These are phyloP conservation scores for Aspergillus fumigatiaffinis DNA, from an alignment of 2,329 filamentous ascomycete genomes.

Conservation along the genomic window DNA sequence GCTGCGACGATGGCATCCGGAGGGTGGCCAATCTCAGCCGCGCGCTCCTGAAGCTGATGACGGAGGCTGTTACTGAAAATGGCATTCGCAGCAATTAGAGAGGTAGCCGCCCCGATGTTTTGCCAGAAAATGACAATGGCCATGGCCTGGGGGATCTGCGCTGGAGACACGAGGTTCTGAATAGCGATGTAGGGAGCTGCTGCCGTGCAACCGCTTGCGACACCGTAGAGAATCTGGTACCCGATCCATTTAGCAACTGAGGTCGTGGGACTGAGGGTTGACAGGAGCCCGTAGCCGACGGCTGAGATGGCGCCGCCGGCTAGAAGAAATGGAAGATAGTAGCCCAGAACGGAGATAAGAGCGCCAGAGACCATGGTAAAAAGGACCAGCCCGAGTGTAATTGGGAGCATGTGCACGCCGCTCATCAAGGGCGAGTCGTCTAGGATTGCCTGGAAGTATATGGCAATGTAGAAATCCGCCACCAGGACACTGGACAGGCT, in stretches of 20 bases:
- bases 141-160: constrained; percentile 25
- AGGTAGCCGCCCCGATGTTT: constrained; percentile 30
- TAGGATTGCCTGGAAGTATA: constrained; percentile 42
- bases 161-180: constrained; percentile 20
- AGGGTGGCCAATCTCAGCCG: constrained; percentile 10
- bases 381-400: constrained; percentile 11
- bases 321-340: constrained; percentile 31
- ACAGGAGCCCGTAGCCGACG: constrained; percentile 31
- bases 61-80: constrained; percentile 25
- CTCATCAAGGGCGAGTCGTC: constrained; percentile 34
- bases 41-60: constrained; percentile 13
- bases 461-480: constrained; percentile 30
- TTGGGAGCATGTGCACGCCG: constrained; percentile 38
- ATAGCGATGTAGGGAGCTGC: constrained; percentile 22
- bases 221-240: constrained; percentile 27
- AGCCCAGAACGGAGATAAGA: constrained; percentile 19
- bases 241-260: constrained; percentile 21
- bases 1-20: constrained; percentile 20
- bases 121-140: constrained; percentile 30
- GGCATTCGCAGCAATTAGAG: constrained; percentile 26
- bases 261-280: constrained; percentile 21
- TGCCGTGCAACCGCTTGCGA: constrained; percentile 11
- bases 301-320: constrained; percentile 23
- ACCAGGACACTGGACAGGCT: constrained; percentile 24
- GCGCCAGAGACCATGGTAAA: no score